Base-by-base conservation (phyloP, 768 basidiomycete genomes). In the Lactifluus piperatus region DNA sequence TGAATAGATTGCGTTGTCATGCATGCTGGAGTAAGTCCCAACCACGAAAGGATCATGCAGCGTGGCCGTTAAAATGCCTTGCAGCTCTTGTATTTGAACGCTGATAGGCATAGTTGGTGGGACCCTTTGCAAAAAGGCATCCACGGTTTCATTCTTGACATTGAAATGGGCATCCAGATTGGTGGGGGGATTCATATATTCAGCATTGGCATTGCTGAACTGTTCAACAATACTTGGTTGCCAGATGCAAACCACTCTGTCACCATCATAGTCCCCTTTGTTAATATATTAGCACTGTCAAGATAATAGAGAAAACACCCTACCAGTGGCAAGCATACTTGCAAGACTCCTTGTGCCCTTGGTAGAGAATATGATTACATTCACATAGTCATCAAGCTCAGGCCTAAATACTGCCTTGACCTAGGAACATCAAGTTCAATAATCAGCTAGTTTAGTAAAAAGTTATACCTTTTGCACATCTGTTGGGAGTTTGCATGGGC, bases 241-340 rank as follows among this genome's bases (percentile, higher is more conserved):
- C 79, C 81, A 86, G 32, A 83, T 81, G 1, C 80, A 77, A 7
- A 76, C 69, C 4, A 77, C 79, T 18, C 77, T 82, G 60, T 86
- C 86, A 1, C 86, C 86, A 63, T 88, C 86, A 62, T 86, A 86
- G 61, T 88, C 86, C 22, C 85, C 85, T 82, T 54, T 26, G 18
- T 11, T 8, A 6, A 27, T 34, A 26, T 22, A 44, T 47, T 5
- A 50, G 37, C n/a, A 30, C 22, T 1, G 24, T 26, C 24, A 32
- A 29, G n/a, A 3, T 1, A 27, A 10, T 24, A 22, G 58, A 10
- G 39, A 39, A 16, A 10, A 64, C 7, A 2, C 0, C 73, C 47
- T 57, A 82, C 85, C 85, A 57, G 84, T 84, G 41, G 79, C 82
- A 20, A 88, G 73, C 62, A 81, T 76, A 62, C 85, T 85, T 7